Conservation (phyloP, 2,329 filamentous ascomycete genomes). For the Trichoderma harzianum region DNA sequence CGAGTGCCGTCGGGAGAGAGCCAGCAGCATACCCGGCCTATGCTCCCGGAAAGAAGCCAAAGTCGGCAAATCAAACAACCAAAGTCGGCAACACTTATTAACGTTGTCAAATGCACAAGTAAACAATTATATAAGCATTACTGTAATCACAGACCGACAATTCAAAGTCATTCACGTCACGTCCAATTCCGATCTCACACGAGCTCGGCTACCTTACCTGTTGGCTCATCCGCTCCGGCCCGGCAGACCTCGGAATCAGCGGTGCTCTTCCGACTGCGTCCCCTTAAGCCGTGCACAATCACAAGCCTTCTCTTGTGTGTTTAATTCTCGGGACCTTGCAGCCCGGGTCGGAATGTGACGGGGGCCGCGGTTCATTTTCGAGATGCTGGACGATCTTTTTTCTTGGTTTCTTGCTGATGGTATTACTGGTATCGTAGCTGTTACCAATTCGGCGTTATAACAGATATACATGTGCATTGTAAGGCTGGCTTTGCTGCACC, state of each 20-base stretch:
- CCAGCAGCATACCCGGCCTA: not conserved
- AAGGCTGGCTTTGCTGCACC: not conserved
- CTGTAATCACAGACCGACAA: not conserved
- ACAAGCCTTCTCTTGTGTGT: not conserved
- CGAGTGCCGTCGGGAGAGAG: not conserved
- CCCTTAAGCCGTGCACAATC: not conserved
- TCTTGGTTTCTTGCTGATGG: not conserved
- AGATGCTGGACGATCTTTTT: not conserved
- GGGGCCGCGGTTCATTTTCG: not conserved
- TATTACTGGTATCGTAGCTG: not conserved
- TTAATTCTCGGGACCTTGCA: not conserved
- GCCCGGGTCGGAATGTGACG: slow-evolving; percentile 11
- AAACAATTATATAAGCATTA: not conserved
- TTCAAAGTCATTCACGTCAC: not conserved
- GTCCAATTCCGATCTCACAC: not conserved
- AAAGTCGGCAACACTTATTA: not conserved
- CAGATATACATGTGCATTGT: not conserved
- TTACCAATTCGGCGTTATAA: not conserved
- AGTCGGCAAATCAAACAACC: not conserved
- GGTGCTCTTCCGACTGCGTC: not conserved
- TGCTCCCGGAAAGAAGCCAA: not conserved
- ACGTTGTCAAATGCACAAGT: not conserved
- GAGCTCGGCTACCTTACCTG: slow-evolving; percentile 1
- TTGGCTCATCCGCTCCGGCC: not conserved
- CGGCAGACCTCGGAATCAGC: slow-evolving; percentile 18